Conservation (phyloP, 192 early-diverging fungal genomes). For the Podila verticillata region DNA sequence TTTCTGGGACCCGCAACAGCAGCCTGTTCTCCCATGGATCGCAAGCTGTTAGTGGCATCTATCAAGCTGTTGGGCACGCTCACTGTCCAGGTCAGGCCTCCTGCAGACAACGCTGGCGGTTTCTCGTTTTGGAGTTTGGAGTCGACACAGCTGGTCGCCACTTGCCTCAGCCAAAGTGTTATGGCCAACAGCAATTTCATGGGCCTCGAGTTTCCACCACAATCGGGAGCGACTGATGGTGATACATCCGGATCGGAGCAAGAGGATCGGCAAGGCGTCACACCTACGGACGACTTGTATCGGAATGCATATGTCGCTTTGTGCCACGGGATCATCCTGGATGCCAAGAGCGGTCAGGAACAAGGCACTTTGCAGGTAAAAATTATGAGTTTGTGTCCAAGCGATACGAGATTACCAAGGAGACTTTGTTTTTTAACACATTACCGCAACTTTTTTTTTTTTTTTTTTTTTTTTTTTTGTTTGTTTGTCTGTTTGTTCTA, state of each 20-base stretch:
- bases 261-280: conserved; percentile 19
- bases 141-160: conserved; percentile 15
- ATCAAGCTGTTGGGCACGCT: conserved; percentile 11
- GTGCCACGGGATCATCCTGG: conserved; percentile 23
- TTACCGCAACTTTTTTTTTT: too few species aligned
- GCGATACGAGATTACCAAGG: too few species aligned
- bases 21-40: conserved; percentile 29
- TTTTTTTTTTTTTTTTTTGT: background rate
- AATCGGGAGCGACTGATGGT: background rate
- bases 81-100: conserved; percentile 30
- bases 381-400: background rate
- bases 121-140: conserved; percentile 35
- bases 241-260: background rate
- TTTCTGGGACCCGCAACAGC: conserved; percentile 33
- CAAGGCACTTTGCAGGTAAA: conserved; percentile 12
- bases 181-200: conserved; percentile 20
- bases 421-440: too few species aligned
- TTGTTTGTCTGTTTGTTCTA: background rate
- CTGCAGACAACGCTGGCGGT: background rate
- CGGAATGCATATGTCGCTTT: conserved; percentile 26
- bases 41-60: conserved; percentile 21
- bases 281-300: conserved; percentile 37
- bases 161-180: conserved; percentile 24
- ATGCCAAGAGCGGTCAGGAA: conserved; percentile 16
- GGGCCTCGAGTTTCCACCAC: conserved; percentile 17